These are phyloP conservation scores for Cochlearia excelsa DNA, from an alignment of 345 rosid genomes.

Conservation along the genomic window DNA sequence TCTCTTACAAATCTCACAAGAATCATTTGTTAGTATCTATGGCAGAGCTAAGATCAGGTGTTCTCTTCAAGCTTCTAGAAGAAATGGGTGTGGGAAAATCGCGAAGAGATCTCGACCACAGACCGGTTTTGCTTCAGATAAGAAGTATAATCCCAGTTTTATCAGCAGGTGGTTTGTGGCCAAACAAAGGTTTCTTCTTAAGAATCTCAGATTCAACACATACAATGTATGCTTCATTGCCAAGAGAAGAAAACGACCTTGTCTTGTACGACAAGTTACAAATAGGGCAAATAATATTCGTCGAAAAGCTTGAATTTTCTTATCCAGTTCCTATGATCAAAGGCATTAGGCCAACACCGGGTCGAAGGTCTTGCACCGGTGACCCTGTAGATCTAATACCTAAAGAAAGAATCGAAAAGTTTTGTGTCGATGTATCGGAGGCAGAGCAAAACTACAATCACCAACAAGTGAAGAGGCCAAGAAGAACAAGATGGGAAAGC, in stretches of 20 bases:
- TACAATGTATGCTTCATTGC: conserved; percentile 58
- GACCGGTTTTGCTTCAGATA: conserved; percentile 60
- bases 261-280: conserved; percentile 55
- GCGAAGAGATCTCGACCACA: conserved; percentile 23
- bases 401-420: conserved; percentile 41
- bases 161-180: conserved; percentile 65
- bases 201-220: conserved; percentile 65
- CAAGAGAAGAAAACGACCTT: conserved; percentile 61
- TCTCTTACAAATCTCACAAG: conserved; percentile 12
- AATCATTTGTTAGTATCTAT: conserved; percentile 25
- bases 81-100: conserved; percentile 47
- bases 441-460: conserved; percentile 20
- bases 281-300: conserved; percentile 56
- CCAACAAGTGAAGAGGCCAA: conserved; percentile 27
- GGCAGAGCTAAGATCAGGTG: conserved; percentile 52
- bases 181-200: conserved; percentile 65
- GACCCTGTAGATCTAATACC: conserved; percentile 53
- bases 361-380: conserved; percentile 48
- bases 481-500: conserved; percentile 29
- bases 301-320: conserved; percentile 52
- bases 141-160: conserved; percentile 75
- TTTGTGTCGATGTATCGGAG: conserved; percentile 37
- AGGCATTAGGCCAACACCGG: conserved; percentile 59
- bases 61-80: conserved; percentile 53
- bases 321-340: conserved; percentile 67